Evolutionary conservation across 495 filamentous ascomycete species (phyloP).

Genomic region (Penicillium samsonianum): DNA sequence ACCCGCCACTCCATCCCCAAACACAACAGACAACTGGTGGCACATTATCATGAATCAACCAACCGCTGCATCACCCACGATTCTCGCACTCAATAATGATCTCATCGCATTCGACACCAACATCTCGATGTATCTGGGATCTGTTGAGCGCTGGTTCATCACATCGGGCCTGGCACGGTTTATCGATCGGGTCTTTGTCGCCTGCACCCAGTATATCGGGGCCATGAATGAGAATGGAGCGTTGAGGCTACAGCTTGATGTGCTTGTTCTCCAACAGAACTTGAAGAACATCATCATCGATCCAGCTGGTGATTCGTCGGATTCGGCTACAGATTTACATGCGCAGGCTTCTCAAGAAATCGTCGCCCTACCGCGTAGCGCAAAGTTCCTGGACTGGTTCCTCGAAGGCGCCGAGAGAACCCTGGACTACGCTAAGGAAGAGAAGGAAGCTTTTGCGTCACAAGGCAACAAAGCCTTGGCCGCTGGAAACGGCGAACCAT

Average conservation of each 20-base stretch:
- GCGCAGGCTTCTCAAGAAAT: constrained; percentile 38
- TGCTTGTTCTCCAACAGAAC: constrained; percentile 92
- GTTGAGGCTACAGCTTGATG: constrained; percentile 81
- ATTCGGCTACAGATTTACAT: constrained; percentile 2
- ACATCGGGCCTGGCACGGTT: constrained; percentile 70
- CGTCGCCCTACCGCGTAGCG: constrained; percentile 67
- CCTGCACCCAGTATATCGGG: constrained; percentile 62
- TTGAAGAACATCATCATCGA: constrained; percentile 77
- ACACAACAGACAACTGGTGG: constrained; percentile 61
- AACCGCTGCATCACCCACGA: constrained; percentile 73
- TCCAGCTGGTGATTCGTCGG: constrained; percentile 19
- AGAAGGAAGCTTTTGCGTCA: constrained; percentile 45
- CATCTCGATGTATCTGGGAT: constrained; percentile 65
- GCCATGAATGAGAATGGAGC: constrained; percentile 76
- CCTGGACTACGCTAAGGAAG: constrained; percentile 61
- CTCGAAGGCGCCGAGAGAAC: constrained; percentile 71
- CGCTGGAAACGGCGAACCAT: constrained; percentile 50
- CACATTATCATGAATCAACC: constrained; percentile 73
- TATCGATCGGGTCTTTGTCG: constrained; percentile 68
- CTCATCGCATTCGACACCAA: constrained; percentile 84
- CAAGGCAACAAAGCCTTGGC: constrained; percentile 40
- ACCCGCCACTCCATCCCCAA: constrained; percentile 51
- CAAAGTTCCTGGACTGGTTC: constrained; percentile 80
- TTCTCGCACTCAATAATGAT: constrained; percentile 76
- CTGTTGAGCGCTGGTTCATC: constrained; percentile 64